phyloP scores from a whole-genome alignment of 345 rosid genomes.

The Citrus cavaleriei region DNA sequence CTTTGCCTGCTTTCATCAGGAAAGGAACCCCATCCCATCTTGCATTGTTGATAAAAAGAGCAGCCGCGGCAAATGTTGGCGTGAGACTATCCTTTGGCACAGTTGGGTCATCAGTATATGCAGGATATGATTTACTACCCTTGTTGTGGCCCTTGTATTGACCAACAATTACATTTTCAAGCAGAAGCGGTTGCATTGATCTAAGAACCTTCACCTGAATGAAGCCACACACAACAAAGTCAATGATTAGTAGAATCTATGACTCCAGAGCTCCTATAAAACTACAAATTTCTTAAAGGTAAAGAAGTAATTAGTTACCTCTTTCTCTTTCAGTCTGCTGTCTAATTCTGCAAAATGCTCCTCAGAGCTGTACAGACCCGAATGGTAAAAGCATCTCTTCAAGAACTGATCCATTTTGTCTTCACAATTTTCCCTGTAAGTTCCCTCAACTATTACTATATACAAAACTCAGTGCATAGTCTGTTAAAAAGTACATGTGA shows the following conservation, averaged over 20 bases:
- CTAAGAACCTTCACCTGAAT: conserved; percentile 82
- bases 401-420: conserved; percentile 83
- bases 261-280: no score
- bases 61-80: conserved; percentile 92
- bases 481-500: background rate
- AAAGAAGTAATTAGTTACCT: conserved; percentile 31
- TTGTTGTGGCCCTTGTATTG: conserved; percentile 84
- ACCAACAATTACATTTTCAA: conserved; percentile 75
- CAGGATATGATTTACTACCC: conserved; percentile 54
- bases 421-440: conserved; percentile 71
- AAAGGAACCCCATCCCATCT: conserved; percentile 98
- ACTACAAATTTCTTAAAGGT: background rate
- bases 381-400: conserved; percentile 77
- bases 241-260: background rate
- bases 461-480: background rate
- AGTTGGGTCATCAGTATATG: conserved; percentile 72
- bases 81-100: conserved; percentile 70
- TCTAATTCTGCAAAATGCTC: conserved; percentile 66
- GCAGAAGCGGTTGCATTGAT: conserved; percentile 75
- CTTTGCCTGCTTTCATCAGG: conserved; percentile 93
- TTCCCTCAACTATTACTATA: background rate
- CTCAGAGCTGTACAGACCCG: conserved; percentile 76
- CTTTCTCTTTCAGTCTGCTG: conserved; percentile 73
- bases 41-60: conserved; percentile 79
- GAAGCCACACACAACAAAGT: background rate